These are phyloP conservation scores for Mentha longifolia DNA, from an alignment of 257 asterid genomes.

Conservation along the genomic window DNA sequence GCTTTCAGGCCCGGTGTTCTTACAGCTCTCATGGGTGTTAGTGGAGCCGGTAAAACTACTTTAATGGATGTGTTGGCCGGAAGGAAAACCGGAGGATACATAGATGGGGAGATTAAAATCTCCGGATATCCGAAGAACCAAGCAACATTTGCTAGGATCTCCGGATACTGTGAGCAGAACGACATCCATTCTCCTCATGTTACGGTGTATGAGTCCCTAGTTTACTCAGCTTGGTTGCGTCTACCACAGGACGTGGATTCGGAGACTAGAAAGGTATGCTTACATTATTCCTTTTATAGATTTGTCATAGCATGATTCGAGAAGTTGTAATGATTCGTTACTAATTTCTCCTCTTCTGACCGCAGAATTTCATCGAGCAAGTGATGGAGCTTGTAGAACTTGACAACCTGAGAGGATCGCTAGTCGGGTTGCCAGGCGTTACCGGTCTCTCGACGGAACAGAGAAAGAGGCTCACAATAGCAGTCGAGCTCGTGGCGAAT, in stretches of 20 bases:
- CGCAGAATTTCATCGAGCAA: constrained; percentile 59
- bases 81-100: constrained; percentile 62
- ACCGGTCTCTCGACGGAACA: constrained; percentile 64
- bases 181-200: constrained; percentile 44
- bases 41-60: constrained; percentile 71
- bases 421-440: constrained; percentile 64
- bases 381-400: constrained; percentile 74
- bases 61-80: constrained; percentile 66
- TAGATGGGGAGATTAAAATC: constrained; percentile 55
- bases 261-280: constrained; percentile 47
- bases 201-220: constrained; percentile 41
- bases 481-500: constrained; percentile 68
- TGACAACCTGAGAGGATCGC: constrained; percentile 42
- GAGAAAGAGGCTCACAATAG: constrained; percentile 66
- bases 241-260: constrained; percentile 50
- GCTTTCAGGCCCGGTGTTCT: constrained; percentile 64
- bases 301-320: neutral
- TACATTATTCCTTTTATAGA: neutral
- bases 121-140: constrained; percentile 57
- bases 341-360: neutral
- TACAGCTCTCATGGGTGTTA: constrained; percentile 67
- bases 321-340: neutral
- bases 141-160: constrained; percentile 40
- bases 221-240: constrained; percentile 59
- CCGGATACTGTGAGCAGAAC: constrained; percentile 45